Evolutionary conservation across 768 basidiomycete species (phyloP).

Genomic region (Termitomyces sp.): DNA sequence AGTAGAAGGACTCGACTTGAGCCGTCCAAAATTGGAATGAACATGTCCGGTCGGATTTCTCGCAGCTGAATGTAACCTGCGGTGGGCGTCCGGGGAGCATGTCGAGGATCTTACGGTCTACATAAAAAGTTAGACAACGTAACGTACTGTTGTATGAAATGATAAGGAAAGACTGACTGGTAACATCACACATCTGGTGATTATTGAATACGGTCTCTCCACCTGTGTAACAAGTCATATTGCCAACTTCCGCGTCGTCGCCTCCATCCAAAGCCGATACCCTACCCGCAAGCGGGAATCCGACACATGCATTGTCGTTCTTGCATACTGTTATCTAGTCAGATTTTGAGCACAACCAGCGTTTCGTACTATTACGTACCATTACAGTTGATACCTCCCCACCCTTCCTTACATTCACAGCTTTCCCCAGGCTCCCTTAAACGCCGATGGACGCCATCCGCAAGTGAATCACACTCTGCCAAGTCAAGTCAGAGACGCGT

Average conservation of each 20-base stretch:
- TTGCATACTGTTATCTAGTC: conserved; percentile 9
- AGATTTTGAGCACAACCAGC: neutral
- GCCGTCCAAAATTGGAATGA: conserved; percentile 99
- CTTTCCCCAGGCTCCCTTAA: conserved; percentile 72
- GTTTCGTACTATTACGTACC: conserved; percentile 45
- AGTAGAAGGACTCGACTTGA: conserved; percentile 94
- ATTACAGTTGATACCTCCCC: conserved; percentile 97
- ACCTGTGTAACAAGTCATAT: conserved; percentile 94
- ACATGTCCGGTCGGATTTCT: conserved; percentile 60
- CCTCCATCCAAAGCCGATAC: conserved; percentile 37
- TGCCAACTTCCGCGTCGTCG: conserved; percentile 35
- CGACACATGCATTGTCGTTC: conserved; percentile 11
- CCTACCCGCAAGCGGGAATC: conserved; percentile 38
- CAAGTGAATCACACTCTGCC: conserved; percentile 90
- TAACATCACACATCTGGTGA: conserved; percentile 98
- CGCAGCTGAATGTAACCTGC: conserved; percentile 96
- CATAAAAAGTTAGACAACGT: neutral
- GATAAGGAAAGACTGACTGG: conserved; percentile 64
- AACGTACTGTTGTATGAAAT: neutral
- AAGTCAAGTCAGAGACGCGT: conserved; percentile 9
- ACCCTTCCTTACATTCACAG: conserved; percentile 92
- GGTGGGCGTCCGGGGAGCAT: conserved; percentile 87
- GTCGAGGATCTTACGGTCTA: conserved; percentile 94
- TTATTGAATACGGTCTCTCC: conserved; percentile 94
- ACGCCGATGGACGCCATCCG: conserved; percentile 83